phyloP scores from a whole-genome alignment of 768 basidiomycete genomes.

The Russula ochroleuca region DNA sequence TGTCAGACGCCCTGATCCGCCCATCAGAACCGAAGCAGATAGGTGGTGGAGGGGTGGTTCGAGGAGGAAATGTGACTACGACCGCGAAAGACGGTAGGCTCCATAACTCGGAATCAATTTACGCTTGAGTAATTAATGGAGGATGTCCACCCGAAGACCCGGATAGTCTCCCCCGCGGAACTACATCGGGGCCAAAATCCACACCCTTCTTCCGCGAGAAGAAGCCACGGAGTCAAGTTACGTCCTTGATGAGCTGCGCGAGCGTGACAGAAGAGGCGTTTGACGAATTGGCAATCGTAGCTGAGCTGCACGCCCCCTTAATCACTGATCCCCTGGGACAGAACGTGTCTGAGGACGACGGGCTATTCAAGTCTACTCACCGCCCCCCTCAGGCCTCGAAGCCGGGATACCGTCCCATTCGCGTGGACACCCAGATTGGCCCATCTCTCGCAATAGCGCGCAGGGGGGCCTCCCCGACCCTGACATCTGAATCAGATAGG shows the following conservation, averaged over 20 bases:
- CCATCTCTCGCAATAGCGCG: neutral
- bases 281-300: constrained; percentile 17
- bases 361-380: neutral
- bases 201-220: constrained; percentile 7
- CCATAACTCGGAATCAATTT: constrained; percentile 24
- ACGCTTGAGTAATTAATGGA: constrained; percentile 24
- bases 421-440: neutral
- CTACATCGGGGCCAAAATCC: constrained; percentile 11
- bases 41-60: constrained; percentile 17
- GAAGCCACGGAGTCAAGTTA: constrained; percentile 11
- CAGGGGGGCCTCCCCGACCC: neutral
- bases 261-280: constrained; percentile 13
- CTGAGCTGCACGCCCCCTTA: constrained; percentile 18
- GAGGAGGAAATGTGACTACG: constrained; percentile 22
- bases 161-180: constrained; percentile 11
- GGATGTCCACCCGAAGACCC: constrained; percentile 18
- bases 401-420: neutral
- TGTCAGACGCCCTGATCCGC: constrained; percentile 57
- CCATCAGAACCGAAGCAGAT: constrained; percentile 22
- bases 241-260: constrained; percentile 4
- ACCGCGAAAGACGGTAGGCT: constrained; percentile 28
- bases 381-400: neutral
- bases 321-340: neutral
- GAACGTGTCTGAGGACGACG: neutral
- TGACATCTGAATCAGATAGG: constrained; percentile 14